A percentile compares a stretch with the other conserved stretches of the same genome.
Evolutionary conservation across 2,329 filamentous ascomycete species (phyloP).

Genomic region (Aspergillus hiratsukae): DNA sequence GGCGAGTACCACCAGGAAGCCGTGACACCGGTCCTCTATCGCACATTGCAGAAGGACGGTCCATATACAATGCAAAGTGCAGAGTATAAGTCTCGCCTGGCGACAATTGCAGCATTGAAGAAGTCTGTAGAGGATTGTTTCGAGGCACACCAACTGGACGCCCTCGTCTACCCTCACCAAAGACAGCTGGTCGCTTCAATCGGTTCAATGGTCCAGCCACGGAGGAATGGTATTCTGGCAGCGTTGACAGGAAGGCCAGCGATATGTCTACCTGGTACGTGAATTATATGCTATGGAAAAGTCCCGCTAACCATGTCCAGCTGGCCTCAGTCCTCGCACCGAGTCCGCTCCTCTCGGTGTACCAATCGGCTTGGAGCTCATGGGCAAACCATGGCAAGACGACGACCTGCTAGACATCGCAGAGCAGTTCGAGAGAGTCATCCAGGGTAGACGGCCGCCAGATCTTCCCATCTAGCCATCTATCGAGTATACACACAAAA

Average conservation of each 20-base stretch:
- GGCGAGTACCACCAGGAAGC: conserved; percentile 46
- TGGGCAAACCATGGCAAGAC: conserved; percentile 56
- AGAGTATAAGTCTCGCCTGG: conserved; percentile 47
- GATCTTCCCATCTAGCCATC: conserved; percentile 23
- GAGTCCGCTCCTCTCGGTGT: conserved; percentile 53
- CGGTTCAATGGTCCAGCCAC: conserved; percentile 54
- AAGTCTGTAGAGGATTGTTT: conserved; percentile 50
- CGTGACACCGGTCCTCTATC: conserved; percentile 57
- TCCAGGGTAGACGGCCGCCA: conserved; percentile 46
- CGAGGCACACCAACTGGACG: conserved; percentile 47
- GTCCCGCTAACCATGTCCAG: conserved; percentile 20
- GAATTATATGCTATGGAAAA: neutral
- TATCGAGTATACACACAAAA: neutral
- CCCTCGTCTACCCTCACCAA: conserved; percentile 61
- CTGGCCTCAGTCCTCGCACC: conserved; percentile 47
- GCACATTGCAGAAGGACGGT: conserved; percentile 49
- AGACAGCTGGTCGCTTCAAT: conserved; percentile 58
- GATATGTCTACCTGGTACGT: conserved; percentile 38
- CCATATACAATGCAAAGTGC: conserved; percentile 50
- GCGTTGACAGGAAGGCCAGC: conserved; percentile 52
- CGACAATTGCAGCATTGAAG: conserved; percentile 51
- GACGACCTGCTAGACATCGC: conserved; percentile 51
- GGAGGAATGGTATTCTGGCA: conserved; percentile 55
- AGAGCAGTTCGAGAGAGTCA: conserved; percentile 46
- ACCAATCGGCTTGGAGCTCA: conserved; percentile 61